Base-by-base conservation (phyloP, 345 rosid species). In the Syzygium aromaticum region DNA sequence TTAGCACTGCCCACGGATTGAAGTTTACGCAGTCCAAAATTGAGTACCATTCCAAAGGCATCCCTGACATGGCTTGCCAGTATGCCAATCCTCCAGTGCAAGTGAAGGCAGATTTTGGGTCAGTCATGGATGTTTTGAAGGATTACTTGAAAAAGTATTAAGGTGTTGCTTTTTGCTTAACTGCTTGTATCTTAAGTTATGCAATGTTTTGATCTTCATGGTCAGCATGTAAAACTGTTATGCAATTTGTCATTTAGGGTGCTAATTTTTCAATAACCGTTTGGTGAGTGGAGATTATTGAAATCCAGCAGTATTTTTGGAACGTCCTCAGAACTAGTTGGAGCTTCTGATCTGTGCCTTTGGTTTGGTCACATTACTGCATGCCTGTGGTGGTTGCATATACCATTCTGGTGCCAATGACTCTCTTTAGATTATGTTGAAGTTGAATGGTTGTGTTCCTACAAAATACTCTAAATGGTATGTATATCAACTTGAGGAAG, bases 1-100 rank as follows among this genome's bases (percentile, higher is more conserved):
- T 97, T 67, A 97, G 98, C 87, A 97, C 99, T 5, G 98, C 99
- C 84, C 99, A 96, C 53, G 98, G 99, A 86, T 92, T 97, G 94
- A 97, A 97, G 90, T 95, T 97, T 85, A 91, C 98, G 3, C 95
- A 97, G 77, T 92, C 96, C 19, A 96, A 97, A 95, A 87, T 97
- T 56, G 97, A 96, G 88, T 97, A 96, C 85, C 98, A 97, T 89
- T 96, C 98, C 6, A 94, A 91, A 64, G 90, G 88, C 27, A 97
- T 97, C 54, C 92, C 92, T 3, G 99, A 94, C 85, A 96, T 96
- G 98, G 95, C 95, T 88, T 95, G 98, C 90, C 87, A 89, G 89
- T 93, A 91, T 86, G 95, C 98, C 7, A 97, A 96, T 86, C 98
- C 95, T 2, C 98, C 98, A 0, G 93, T 94, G 84, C 90, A 91